Evolutionary conservation across 176 grass and related monocot genomes (phyloP), one percentile per base, ranked within the genome.

Genomic region (Luzula sylvatica): DNA sequence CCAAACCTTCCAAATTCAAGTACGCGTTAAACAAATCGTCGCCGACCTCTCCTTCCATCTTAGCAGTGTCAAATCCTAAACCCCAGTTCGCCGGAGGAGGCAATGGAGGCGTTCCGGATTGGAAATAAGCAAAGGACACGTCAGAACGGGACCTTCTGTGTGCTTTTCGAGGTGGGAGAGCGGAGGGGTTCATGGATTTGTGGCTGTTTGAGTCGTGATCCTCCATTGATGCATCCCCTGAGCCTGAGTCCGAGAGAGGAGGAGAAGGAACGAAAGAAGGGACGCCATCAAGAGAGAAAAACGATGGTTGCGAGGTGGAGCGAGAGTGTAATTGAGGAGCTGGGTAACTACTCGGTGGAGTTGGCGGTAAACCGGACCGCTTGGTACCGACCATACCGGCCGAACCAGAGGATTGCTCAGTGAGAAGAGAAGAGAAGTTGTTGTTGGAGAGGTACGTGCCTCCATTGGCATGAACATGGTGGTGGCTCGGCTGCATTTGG

Each of bases 21-120:
- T 87, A 99, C 24, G 86, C 78, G 45, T 80, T 81, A 75, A 99
- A 66, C 46, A 99, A 71, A 38, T 99, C 86, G 22, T 92, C 82
- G 7, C 71, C 72, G n/a, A 26, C 7, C 38, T 19, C 54, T 40
- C 58, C 75, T n/a, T 71, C 59, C 14, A 42, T 13, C 53, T 56
- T 61, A 3, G 15, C 49, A 8, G 27, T 40, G 19, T 78, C 66
- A 48, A 59, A 8, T 17, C 73, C 70, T 46, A 75, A 19, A 53
- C 74, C 84, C 71, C 70, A 61, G 46, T 46, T 50, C 28, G 38
- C 56, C 11, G 73, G 73, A 25, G 63, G 49, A 18, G 79, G 78
- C 20, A 55, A 67, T 54, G 69, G 77, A n/a, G 79, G 76, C 2
- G 52, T 43, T 26, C 55, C 27, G 53, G 75, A 32, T 21, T 82